Evolutionary conservation across 1,139 yeast genomes (phyloP), one percentile per base, ranked within the genome.

Genomic region (Yamadazyma dendronema): DNA sequence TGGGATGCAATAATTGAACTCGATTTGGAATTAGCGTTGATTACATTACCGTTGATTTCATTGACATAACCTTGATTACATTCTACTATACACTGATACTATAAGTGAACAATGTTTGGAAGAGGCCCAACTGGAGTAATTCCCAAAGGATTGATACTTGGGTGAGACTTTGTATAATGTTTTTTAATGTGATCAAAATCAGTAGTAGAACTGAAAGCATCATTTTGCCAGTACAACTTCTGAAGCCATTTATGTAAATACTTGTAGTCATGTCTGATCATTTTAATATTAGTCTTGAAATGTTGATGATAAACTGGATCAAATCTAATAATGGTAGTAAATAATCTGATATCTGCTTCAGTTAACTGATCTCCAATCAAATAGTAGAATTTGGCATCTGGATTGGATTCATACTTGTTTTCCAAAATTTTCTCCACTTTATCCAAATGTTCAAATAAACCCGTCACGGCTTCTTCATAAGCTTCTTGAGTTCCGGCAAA

Each of bases 241-340:
- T 84, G 72, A 49, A 89, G 59, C 95, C 96, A 90, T 45, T 78
- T 67, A 64, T 88, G 84, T 38, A 89, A 64, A 52, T 72, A 62
- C 16, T 97, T 97, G 58, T 79, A 92, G 46, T 88, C 86, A 46
- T 70, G 71, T 55, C 97, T 79, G 53, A 92, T 85, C 73, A 81
- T 84, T 35, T 81, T 80, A 46, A 88, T 62, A 60, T 92, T 92
- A 63, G 96, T 87, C 67, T 92, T 92, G 77, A 92, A 92, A 60
- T 89, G 97, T 61, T 89, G 96, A 38, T 84, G 90, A 56, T 90
- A 90, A 22, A 87, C 95, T 1, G 94, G 85, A 59, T 90, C 97
- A 54, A 90, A 90, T 50, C 97, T 77, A 33, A 86, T 70, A 43
- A 90, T 82, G 8, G 97, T 68, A 10, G 64, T 81, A 65, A 65